Percentiles rank a stretch among this genome's conserved stretches.
Conservation (phyloP, 495 filamentous ascomycete genomes). For the Wilcoxina mikolae region DNA sequence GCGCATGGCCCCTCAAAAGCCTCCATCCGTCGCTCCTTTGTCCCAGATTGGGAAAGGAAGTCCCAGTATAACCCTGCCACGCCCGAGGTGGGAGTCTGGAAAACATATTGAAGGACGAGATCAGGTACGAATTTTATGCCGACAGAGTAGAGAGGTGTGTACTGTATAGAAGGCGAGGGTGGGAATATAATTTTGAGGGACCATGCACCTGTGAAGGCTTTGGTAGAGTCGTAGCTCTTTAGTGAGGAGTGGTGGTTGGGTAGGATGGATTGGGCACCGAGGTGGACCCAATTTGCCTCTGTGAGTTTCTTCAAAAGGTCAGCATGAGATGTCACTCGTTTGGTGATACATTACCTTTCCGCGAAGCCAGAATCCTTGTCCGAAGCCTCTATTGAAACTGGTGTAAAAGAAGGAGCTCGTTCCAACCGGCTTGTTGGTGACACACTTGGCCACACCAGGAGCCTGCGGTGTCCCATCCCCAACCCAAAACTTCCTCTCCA, state of each 20-base stretch:
- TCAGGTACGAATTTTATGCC: not conserved
- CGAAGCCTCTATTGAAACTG: slow-evolving; percentile 32
- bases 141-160: slow-evolving; percentile 14
- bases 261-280: slow-evolving; percentile 22
- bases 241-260: slow-evolving; percentile 9
- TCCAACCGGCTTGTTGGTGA: slow-evolving; percentile 23
- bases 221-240: slow-evolving; percentile 9
- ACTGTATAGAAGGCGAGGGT: slow-evolving; percentile 7
- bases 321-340: not conserved
- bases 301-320: slow-evolving; percentile 2
- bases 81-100: not conserved
- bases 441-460: slow-evolving; percentile 9
- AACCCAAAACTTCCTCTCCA: slow-evolving; percentile 32
- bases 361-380: slow-evolving; percentile 16
- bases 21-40: not conserved
- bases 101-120: not conserved
- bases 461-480: slow-evolving; percentile 18
- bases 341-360: slow-evolving; percentile 12
- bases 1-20: not conserved
- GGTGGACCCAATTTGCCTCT: slow-evolving; percentile 15
- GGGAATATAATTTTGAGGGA: slow-evolving; percentile 4
- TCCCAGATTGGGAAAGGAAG: not conserved
- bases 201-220: slow-evolving; percentile 21
- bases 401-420: slow-evolving; percentile 32
- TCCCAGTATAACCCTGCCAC: slow-evolving; percentile 4